phyloP scores from a whole-genome alignment of 2,329 filamentous ascomycete genomes.

The Penicillium digitatum region DNA sequence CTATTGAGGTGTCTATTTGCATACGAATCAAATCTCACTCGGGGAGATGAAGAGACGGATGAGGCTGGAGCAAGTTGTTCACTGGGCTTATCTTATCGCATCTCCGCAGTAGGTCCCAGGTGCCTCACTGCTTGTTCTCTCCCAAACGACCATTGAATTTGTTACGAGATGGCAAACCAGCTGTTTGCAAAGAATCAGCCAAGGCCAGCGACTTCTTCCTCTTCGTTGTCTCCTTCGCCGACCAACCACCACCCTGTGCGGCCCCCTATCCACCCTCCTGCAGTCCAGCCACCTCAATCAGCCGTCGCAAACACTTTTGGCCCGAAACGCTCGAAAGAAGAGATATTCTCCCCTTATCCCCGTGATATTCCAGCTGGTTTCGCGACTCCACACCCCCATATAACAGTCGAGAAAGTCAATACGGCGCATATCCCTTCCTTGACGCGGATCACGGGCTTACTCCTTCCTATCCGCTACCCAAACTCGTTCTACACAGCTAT shows the following conservation, averaged over 20 bases:
- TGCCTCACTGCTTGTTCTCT: neutral
- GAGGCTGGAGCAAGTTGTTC: slow-evolving; percentile 26
- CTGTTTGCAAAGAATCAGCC: slow-evolving; percentile 35
- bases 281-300: slow-evolving; percentile 27
- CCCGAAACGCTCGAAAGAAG: slow-evolving; percentile 23
- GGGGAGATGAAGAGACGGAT: slow-evolving; percentile 16
- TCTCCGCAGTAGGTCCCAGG: slow-evolving; percentile 31
- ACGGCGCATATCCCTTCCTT: slow-evolving; percentile 53
- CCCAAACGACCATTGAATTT: slow-evolving; percentile 4
- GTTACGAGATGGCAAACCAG: slow-evolving; percentile 34
- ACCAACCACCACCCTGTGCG: slow-evolving; percentile 13
- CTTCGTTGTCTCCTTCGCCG: slow-evolving; percentile 19
- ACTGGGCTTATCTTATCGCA: slow-evolving; percentile 32
- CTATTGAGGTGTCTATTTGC: slow-evolving; percentile 13
- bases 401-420: slow-evolving; percentile 52
- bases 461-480: slow-evolving; percentile 60
- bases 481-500: slow-evolving; percentile 59
- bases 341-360: slow-evolving; percentile 32
- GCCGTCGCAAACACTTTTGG: slow-evolving; percentile 22
- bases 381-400: slow-evolving; percentile 45
- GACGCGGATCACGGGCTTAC: slow-evolving; percentile 55
- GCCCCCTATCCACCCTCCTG: slow-evolving; percentile 33
- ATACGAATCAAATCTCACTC: slow-evolving; percentile 7
- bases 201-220: slow-evolving; percentile 22
- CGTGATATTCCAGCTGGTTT: slow-evolving; percentile 26